phyloP scores from a whole-genome alignment of 2,329 filamentous ascomycete genomes.

The Cyphellophora attinorum region DNA sequence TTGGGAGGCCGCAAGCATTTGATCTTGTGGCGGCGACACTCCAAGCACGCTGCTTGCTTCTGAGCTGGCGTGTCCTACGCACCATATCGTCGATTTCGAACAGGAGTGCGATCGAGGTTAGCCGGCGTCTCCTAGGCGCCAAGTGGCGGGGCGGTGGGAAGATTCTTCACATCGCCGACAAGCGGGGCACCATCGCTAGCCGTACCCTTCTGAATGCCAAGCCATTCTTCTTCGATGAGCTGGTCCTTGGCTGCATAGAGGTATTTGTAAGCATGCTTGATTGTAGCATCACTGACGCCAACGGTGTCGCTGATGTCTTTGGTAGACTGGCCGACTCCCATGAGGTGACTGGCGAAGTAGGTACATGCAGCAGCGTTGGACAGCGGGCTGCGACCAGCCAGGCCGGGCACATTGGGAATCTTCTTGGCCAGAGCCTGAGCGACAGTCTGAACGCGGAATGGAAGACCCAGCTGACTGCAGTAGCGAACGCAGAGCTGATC shows the following conservation, averaged over 20 bases:
- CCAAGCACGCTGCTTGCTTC: too few relatives aligned
- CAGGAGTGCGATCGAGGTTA: too few relatives aligned
- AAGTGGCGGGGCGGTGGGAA: slow-evolving; percentile 7
- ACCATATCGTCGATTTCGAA: too few relatives aligned
- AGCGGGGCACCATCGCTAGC: too few relatives aligned
- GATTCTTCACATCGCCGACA: slow-evolving; percentile 14
- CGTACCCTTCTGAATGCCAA: slow-evolving; percentile 14
- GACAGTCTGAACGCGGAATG: slow-evolving; percentile 68
- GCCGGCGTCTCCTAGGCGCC: too few relatives aligned
- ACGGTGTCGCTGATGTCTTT: slow-evolving; percentile 78
- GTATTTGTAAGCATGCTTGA: slow-evolving; percentile 89
- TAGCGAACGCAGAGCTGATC: slow-evolving; percentile 81
- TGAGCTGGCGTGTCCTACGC: too few relatives aligned
- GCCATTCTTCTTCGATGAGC: slow-evolving; percentile 43
- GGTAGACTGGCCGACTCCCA: slow-evolving; percentile 68
- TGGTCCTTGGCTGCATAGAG: slow-evolving; percentile 66
- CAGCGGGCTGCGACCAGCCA: slow-evolving; percentile 86
- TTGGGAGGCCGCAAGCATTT: too few relatives aligned
- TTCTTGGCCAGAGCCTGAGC: slow-evolving; percentile 69
- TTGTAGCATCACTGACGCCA: slow-evolving; percentile 91
- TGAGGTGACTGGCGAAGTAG: slow-evolving; percentile 85
- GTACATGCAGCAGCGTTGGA: slow-evolving; percentile 93
- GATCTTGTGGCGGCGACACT: too few relatives aligned
- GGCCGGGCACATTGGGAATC: slow-evolving; percentile 65
- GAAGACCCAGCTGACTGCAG: slow-evolving; percentile 71